Evolutionary conservation across 1,139 yeast species (phyloP), one percentile per base, ranked within the genome.

Genomic region (Diutina catenulata): DNA sequence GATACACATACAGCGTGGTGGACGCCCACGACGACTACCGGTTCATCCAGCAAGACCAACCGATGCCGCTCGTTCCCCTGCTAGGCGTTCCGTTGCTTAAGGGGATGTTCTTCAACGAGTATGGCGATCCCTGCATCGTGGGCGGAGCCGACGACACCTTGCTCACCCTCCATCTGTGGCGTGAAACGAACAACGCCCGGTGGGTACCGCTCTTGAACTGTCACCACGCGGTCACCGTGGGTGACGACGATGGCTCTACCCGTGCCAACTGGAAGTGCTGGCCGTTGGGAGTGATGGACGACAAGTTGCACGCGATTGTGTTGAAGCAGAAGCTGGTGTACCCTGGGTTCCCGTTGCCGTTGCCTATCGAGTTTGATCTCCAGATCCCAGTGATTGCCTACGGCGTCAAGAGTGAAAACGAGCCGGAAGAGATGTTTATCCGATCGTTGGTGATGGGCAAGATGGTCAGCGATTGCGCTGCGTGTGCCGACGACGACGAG

Each of bases 131-230:
- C 2, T 83, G 93, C 46, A 56, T 88, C 15, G 83, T 80, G 40
- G 87, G 88, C 10, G 75, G 79, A 10, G 48, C 46, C 18, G 87
- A 80, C 46, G 87, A 87, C 43, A 70, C 80, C 3, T 62, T 91
- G 35, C 57, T 82, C 28, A 72, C 82, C 0, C 62, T 91, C 32
- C 68, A 79, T 20, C 74, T 78, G 45, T 88, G 97, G 96, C 68
- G 95, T 50, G 73, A 70, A 28, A 63, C 81, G 2, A 60, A 71
- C 37, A 93, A 87, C 53, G 78, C 94, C 3, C 69, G 76, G 47
- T 91, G 97, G 96, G 66, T 84, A 9, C 97, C 97, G 1, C 52
- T 88, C n/a, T 61, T 88, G 41, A 83, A 84, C 51, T 69, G 86
- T 20, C 62, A 61, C 18, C 69, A 69, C 28, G 76, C 74, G 2